A percentile compares a stretch with the other conserved stretches of the same genome.
phyloP scores from a whole-genome alignment of 2,329 filamentous ascomycete species.

The Sarocladium kiliense region DNA sequence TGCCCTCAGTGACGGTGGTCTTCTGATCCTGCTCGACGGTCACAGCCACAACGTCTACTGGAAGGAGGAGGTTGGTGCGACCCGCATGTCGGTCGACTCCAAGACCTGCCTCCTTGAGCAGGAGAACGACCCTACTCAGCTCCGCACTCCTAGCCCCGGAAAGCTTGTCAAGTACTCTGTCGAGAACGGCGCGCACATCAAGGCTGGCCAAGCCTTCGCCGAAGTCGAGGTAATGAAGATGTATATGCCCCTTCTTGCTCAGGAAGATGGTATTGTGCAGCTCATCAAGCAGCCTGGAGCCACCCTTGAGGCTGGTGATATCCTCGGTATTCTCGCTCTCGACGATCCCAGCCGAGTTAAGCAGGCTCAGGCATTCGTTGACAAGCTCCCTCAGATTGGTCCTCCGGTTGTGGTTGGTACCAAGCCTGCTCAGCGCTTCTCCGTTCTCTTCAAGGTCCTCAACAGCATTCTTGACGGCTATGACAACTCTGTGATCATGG shows the following conservation, averaged over 20 bases:
- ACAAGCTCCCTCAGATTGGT: constrained; percentile 82
- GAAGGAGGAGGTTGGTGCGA: constrained; percentile 97
- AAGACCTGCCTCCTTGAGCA: constrained; percentile 98
- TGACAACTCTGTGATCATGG: constrained; percentile 97
- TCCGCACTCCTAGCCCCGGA: constrained; percentile 88
- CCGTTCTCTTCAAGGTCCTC: constrained; percentile 70
- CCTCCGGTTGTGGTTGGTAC: constrained; percentile 80
- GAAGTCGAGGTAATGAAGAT: constrained; percentile 99
- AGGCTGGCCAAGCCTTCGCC: constrained; percentile 86
- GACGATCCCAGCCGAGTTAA: constrained; percentile 96
- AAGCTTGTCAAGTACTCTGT: constrained; percentile 98
- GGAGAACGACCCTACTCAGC: constrained; percentile 97
- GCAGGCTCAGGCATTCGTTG: constrained; percentile 89
- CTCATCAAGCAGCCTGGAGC: constrained; percentile 98
- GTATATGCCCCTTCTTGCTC: constrained; percentile 97
- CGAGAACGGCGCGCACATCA: constrained; percentile 90
- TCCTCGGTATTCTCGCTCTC: constrained; percentile 91
- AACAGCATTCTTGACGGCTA: constrained; percentile 87
- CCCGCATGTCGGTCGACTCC: constrained; percentile 91
- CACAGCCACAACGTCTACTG: constrained; percentile 98
- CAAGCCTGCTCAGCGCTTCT: constrained; percentile 88
- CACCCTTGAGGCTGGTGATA: constrained; percentile 96
- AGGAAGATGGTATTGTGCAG: constrained; percentile 94
- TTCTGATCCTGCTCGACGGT: constrained; percentile 84
- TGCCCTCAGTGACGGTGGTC: constrained; percentile 86